These are phyloP conservation scores for Suillus clintonianus DNA, from an alignment of 768 basidiomycete genomes.

Conservation along the genomic window DNA sequence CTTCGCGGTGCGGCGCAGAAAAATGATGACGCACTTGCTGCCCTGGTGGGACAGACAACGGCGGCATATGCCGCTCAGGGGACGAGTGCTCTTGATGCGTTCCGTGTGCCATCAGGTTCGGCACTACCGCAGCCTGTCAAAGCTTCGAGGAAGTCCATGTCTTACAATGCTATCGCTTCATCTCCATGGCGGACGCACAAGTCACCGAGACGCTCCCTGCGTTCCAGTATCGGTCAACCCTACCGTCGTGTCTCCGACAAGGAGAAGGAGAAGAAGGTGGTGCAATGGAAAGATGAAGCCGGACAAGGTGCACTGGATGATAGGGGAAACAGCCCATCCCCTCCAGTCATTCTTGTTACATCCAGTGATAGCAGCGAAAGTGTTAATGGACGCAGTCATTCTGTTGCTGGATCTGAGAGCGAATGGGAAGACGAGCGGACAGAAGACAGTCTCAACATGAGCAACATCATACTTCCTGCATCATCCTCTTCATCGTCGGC, in stretches of 20 bases:
- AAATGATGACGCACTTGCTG: constrained; percentile 70
- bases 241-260: constrained; percentile 68
- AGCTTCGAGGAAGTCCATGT: constrained; percentile 45
- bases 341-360: constrained; percentile 27
- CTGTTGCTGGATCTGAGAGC: constrained; percentile 71
- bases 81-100: constrained; percentile 44
- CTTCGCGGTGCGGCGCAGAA: constrained; percentile 59
- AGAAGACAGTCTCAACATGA: constrained; percentile 70
- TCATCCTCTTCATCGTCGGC: constrained; percentile 40
- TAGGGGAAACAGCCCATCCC: constrained; percentile 36
- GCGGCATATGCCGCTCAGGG: constrained; percentile 53
- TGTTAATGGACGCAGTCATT: constrained; percentile 33
- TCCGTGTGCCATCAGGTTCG: constrained; percentile 51
- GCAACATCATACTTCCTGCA: constrained; percentile 40
- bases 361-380: constrained; percentile 39
- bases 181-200: constrained; percentile 51
- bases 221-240: constrained; percentile 62
- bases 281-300: constrained; percentile 87
- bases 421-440: constrained; percentile 92
- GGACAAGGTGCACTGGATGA: constrained; percentile 84
- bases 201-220: constrained; percentile 73
- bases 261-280: constrained; percentile 67
- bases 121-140: constrained; percentile 44
- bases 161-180: constrained; percentile 42
- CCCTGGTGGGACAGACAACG: constrained; percentile 67